Percentiles rank a stretch among this genome's conserved stretches.
Evolutionary conservation across 192 early-diverging fungal genomes (phyloP).

Genomic region (Umbelopsis ramanniana): DNA sequence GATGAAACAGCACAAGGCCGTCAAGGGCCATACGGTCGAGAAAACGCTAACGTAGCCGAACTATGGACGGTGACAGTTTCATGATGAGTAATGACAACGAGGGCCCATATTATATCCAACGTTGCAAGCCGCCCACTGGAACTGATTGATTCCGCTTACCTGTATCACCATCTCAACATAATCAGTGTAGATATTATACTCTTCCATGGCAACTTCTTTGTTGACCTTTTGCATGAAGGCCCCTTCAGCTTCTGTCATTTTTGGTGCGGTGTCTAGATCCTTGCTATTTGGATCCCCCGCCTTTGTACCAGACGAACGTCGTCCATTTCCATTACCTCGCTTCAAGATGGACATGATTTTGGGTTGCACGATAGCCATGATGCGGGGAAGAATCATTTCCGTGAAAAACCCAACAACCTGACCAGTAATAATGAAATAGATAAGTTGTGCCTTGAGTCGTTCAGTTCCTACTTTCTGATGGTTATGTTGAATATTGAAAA

Average conservation of each 20-base stretch:
- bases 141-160: constrained; percentile 43
- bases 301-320: background rate
- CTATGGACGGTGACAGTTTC: constrained; percentile 33
- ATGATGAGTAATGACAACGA: too few species aligned
- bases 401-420: constrained; percentile 78
- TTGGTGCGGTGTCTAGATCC: background rate
- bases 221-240: constrained; percentile 57
- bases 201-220: constrained; percentile 66
- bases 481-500: constrained; percentile 37
- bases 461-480: constrained; percentile 56
- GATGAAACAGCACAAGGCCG: constrained; percentile 77
- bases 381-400: constrained; percentile 77
- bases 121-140: too few species aligned
- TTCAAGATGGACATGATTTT: constrained; percentile 1
- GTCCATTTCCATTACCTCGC: constrained; percentile 3
- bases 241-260: constrained; percentile 38
- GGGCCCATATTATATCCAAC: too few species aligned
- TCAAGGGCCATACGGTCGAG: constrained; percentile 83
- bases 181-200: constrained; percentile 86
- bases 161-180: constrained; percentile 94
- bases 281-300: background rate
- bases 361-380: constrained; percentile 52
- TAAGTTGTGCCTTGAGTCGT: constrained; percentile 61
- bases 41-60: constrained; percentile 91
- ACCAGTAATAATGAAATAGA: constrained; percentile 83